Evolutionary conservation across 768 basidiomycete genomes (phyloP).

Genomic region (Kwoniella sp.): DNA sequence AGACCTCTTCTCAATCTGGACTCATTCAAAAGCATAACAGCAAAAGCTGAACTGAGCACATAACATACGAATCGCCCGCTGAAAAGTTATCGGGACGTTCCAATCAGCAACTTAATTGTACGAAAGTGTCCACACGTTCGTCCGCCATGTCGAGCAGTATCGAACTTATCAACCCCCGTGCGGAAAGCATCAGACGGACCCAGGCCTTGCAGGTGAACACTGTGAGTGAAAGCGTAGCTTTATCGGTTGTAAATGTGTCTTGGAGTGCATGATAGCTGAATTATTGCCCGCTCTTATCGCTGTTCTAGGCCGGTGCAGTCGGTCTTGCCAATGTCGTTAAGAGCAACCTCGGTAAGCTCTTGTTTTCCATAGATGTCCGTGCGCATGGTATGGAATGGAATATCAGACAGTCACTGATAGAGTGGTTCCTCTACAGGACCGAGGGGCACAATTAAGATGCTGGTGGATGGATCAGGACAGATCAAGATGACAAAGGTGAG

Average conservation of each 20-base stretch:
- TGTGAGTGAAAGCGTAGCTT: constrained; percentile 32
- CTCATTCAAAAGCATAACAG: too few species aligned
- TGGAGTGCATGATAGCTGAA: background rate
- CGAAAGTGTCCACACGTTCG: too few species aligned
- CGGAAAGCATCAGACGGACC: constrained; percentile 85
- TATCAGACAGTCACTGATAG: background rate
- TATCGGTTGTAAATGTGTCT: too few species aligned
- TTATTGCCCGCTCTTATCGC: background rate
- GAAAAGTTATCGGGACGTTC: too few species aligned
- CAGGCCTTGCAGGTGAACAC: constrained; percentile 82
- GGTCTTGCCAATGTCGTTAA: constrained; percentile 96
- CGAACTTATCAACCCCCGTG: constrained; percentile 95
- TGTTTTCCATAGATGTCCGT: background rate
- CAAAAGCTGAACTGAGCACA: too few species aligned
- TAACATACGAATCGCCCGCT: too few species aligned
- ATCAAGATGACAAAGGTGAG: constrained; percentile 95
- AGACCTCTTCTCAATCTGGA: too few species aligned
- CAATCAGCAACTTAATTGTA: too few species aligned
- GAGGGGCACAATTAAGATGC: constrained; percentile 97
- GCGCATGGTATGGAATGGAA: constrained; percentile 5
- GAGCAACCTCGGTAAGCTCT: constrained; percentile 78
- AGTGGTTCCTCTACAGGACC: constrained; percentile 67
- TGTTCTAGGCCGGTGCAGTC: constrained; percentile 84
- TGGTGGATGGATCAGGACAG: constrained; percentile 91
- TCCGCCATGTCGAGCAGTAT: constrained; percentile 57